phyloP scores from a whole-genome alignment of 1,284 basidiomycete genomes.

The Peniophora sp. region DNA sequence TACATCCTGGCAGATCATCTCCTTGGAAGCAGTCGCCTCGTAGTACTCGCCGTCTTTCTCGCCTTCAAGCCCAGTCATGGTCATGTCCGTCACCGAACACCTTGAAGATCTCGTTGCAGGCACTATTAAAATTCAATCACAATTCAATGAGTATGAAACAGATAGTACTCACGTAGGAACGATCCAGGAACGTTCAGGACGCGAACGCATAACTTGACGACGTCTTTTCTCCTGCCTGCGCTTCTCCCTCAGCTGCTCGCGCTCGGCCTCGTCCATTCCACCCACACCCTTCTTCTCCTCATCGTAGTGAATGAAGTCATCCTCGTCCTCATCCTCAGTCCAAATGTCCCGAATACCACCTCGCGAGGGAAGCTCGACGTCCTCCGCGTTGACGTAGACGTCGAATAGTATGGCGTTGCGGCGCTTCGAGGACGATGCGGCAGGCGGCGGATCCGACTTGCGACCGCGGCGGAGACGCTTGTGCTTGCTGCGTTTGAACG shows the following conservation, averaged over 20 bases:
- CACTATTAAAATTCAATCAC: conserved; percentile 41
- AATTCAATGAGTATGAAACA: conserved; percentile 6
- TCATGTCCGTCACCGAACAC: conserved; percentile 98
- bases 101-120: conserved; percentile 95
- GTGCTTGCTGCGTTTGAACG: conserved; percentile 47
- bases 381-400: conserved; percentile 56
- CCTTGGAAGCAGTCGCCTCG: conserved; percentile 37
- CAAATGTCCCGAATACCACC: conserved; percentile 78
- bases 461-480: conserved; percentile 70
- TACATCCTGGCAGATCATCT: conserved; percentile 87
- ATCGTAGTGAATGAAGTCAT: conserved; percentile 88
- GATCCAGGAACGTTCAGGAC: conserved; percentile 79
- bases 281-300: conserved; percentile 74
- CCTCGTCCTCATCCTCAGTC: conserved; percentile 75
- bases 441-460: conserved; percentile 57
- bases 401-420: conserved; percentile 57
- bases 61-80: conserved; percentile 91
- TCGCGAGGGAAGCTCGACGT: conserved; percentile 38
- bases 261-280: conserved; percentile 64
- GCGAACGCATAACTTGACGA: conserved; percentile 51
- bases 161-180: conserved; percentile 72
- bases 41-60: conserved; percentile 51
- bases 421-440: conserved; percentile 50
- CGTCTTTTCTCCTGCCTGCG: conserved; percentile 58
- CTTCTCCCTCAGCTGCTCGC: conserved; percentile 65